These are phyloP conservation scores for Botrytis byssoidea DNA, from an alignment of 2,329 filamentous ascomycete species.

Conservation along the genomic window DNA sequence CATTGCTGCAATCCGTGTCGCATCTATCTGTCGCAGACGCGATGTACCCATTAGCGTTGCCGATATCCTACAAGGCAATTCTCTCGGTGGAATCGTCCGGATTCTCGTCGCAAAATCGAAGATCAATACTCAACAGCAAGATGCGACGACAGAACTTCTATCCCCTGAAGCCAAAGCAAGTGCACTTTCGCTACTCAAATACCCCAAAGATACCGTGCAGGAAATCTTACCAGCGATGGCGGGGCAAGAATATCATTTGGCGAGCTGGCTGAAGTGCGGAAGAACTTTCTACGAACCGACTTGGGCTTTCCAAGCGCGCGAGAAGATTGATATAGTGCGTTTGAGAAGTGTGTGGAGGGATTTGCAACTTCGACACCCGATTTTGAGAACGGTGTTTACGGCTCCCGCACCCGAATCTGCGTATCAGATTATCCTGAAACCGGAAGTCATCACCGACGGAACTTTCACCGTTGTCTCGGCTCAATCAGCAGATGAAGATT, in stretches of 20 bases:
- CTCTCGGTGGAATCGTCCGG: background rate
- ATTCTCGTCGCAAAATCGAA: background rate
- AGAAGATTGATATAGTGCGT: background rate
- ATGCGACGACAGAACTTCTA: background rate
- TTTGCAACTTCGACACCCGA: background rate
- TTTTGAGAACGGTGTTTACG: slow-evolving; percentile 7
- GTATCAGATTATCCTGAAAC: slow-evolving; percentile 2
- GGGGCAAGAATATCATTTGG: slow-evolving; percentile 14
- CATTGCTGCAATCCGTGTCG: slow-evolving; percentile 9
- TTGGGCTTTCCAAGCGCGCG: slow-evolving; percentile 7
- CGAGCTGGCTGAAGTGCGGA: slow-evolving; percentile 5
- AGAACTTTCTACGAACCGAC: slow-evolving; percentile 14
- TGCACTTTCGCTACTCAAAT: background rate
- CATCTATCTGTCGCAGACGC: slow-evolving; percentile 5
- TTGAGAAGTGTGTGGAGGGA: background rate
- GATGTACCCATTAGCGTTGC: slow-evolving; percentile 7
- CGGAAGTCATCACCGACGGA: background rate
- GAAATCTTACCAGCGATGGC: slow-evolving; percentile 4
- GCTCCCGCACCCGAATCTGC: background rate
- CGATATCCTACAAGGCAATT: slow-evolving; percentile 8
- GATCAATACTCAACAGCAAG: background rate
- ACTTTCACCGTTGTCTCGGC: background rate
- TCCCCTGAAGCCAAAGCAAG: background rate
- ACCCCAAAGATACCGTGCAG: background rate
- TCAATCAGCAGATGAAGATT: background rate